Evolutionary conservation across 1,139 yeast genomes (phyloP).

Genomic region (Scheffersomyces cryptocercus): DNA sequence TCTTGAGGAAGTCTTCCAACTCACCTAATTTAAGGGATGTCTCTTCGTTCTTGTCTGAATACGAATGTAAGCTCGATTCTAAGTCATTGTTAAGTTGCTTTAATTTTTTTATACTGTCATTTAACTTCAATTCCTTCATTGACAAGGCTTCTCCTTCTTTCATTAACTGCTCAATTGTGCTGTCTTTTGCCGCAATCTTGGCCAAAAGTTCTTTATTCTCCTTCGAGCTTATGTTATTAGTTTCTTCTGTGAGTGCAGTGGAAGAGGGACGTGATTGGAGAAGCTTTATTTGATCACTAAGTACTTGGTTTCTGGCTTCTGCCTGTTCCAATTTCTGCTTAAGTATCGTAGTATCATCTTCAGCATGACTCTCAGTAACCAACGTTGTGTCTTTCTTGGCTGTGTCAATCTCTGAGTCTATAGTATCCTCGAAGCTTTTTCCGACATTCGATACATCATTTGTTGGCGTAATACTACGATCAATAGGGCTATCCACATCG

Average conservation of each 20-base stretch:
- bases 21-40: slow-evolving; percentile 29
- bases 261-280: too few relatives aligned
- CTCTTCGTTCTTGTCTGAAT: slow-evolving; percentile 32
- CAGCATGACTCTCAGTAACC: too few relatives aligned
- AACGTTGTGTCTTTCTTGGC: too few relatives aligned
- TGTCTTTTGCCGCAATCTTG: slow-evolving; percentile 52
- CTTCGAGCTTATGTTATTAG: neutral
- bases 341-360: neutral
- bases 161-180: slow-evolving; percentile 56
- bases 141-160: slow-evolving; percentile 83
- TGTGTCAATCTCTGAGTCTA: too few relatives aligned
- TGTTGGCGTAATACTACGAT: too few relatives aligned
- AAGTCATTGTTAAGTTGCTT: slow-evolving; percentile 50
- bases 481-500: slow-evolving; percentile 4
- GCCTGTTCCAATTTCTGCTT: slow-evolving; percentile 7
- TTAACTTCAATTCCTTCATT: slow-evolving; percentile 68
- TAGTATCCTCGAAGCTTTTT: too few relatives aligned
- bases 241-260: too few relatives aligned
- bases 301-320: slow-evolving; percentile 3
- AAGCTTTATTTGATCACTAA: slow-evolving; percentile 3
- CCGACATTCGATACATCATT: too few relatives aligned
- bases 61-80: slow-evolving; percentile 39
- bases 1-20: slow-evolving; percentile 33
- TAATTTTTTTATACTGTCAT: slow-evolving; percentile 65
- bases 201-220: slow-evolving; percentile 8